Percentiles rank a stretch among this genome's conserved stretches.
These are phyloP conservation scores for Fusarium sp. DNA, from an alignment of 2,329 filamentous ascomycete species.

Conservation along the genomic window DNA sequence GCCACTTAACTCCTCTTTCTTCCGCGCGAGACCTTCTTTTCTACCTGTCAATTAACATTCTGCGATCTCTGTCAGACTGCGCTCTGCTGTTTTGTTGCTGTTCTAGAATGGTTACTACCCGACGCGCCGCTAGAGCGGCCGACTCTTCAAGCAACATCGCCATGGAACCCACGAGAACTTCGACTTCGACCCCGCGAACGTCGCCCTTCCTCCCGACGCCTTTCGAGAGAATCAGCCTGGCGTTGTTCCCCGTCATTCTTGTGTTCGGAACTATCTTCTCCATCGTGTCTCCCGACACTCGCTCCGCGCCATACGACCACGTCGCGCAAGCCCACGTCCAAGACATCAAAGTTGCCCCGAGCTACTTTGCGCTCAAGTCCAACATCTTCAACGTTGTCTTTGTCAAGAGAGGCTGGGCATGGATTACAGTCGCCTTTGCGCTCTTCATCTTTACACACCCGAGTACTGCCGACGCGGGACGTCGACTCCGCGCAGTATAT, in stretches of 20 bases:
- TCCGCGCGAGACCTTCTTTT: neutral
- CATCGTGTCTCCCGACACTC: constrained; percentile 78
- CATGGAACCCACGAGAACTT: constrained; percentile 21
- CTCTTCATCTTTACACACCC: constrained; percentile 78
- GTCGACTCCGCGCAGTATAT: constrained; percentile 66
- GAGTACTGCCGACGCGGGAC: constrained; percentile 51
- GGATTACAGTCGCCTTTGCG: constrained; percentile 82
- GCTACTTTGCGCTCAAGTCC: constrained; percentile 93
- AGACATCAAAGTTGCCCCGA: constrained; percentile 68
- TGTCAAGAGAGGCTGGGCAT: constrained; percentile 95
- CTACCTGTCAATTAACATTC: neutral
- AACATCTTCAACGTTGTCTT: constrained; percentile 95
- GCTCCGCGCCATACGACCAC: constrained; percentile 71
- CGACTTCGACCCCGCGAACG: constrained; percentile 50
- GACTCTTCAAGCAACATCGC: constrained; percentile 20
- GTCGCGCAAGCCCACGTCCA: constrained; percentile 72
- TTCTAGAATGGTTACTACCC: constrained; percentile 43
- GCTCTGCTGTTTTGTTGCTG: neutral
- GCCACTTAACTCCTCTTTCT: constrained; percentile 3
- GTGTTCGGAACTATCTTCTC: constrained; percentile 86
- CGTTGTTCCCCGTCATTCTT: constrained; percentile 81
- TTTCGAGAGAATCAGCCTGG: constrained; percentile 73
- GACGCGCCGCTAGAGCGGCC: constrained; percentile 39
- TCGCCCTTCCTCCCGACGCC: constrained; percentile 76
- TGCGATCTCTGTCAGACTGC: neutral